Conservation (phyloP, 1,284 basidiomycete species). For the Pseudozyma tsukubaensis region DNA sequence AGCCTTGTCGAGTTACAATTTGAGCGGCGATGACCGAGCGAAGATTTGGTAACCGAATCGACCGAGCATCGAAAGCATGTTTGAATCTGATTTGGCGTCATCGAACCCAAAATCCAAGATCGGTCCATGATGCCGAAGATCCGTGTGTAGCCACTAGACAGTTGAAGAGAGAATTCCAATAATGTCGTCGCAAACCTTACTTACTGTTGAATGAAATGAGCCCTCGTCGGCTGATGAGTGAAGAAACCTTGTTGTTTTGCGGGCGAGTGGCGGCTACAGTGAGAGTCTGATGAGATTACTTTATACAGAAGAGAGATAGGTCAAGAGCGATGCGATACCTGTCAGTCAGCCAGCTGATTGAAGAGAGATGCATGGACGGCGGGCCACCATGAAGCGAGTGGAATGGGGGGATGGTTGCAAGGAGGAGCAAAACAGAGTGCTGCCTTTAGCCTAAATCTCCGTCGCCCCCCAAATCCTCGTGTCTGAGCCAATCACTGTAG, state of each 20-base stretch:
- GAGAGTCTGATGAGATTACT: slow-evolving; percentile 11
- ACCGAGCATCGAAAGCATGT: slow-evolving; percentile 20
- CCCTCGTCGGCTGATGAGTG: slow-evolving; percentile 1
- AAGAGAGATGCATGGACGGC: not conserved
- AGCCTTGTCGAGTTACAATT: no score
- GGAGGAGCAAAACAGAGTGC: slow-evolving; percentile 1
- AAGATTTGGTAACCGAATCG: slow-evolving; percentile 13
- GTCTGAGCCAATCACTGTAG: not conserved
- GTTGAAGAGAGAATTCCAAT: slow-evolving; percentile 14
- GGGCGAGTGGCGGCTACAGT: not conserved
- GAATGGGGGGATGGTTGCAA: slow-evolving; percentile 5
- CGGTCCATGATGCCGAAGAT: slow-evolving; percentile 7
- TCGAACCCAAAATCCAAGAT: slow-evolving; percentile 2
- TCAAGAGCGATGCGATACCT: not conserved
- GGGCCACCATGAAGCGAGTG: slow-evolving; percentile 1
- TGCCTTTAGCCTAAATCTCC: not conserved
- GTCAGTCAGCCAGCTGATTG: not conserved
- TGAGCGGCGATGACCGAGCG: slow-evolving; percentile 27
- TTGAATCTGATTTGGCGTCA: slow-evolving; percentile 1
- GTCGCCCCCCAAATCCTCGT: not conserved
- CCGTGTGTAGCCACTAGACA: not conserved
- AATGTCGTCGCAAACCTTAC: slow-evolving; percentile 15
- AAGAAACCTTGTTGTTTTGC: not conserved
- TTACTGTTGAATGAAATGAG: slow-evolving; percentile 24
- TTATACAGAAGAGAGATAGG: slow-evolving; percentile 7